phyloP scores from a whole-genome alignment of 768 basidiomycete species.

The Tricholoma hemisulphureum region DNA sequence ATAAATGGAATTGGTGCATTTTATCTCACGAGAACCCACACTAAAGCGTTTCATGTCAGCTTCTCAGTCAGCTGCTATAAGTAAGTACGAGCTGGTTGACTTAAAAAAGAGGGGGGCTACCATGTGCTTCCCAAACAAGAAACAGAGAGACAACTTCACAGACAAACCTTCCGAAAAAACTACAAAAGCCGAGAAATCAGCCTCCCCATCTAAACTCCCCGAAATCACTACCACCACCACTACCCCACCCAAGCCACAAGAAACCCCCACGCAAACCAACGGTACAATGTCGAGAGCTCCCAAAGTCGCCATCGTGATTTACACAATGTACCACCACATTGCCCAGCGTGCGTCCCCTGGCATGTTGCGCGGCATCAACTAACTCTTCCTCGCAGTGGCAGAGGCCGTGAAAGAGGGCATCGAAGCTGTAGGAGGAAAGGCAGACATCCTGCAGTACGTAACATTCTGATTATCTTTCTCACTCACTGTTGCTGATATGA shows the following conservation, averaged over 20 bases:
- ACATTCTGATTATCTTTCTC: background rate
- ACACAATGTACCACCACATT: conserved; percentile 75
- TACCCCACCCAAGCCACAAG: conserved; percentile 9
- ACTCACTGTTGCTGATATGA: background rate
- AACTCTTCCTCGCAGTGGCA: conserved; percentile 49
- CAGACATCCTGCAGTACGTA: conserved; percentile 55
- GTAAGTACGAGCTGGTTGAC: background rate
- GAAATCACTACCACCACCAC: conserved; percentile 6
- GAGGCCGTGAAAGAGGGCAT: conserved; percentile 51
- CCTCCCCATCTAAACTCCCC: conserved; percentile 17
- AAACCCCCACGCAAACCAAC: conserved; percentile 14
- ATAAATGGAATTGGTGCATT: conserved; percentile 2
- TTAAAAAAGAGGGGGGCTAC: background rate
- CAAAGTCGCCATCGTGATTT: conserved; percentile 68
- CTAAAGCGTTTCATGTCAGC: background rate
- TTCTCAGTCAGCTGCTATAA: background rate
- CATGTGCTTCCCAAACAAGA: conserved; percentile 36
- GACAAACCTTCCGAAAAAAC: conserved; percentile 21
- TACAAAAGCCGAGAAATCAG: conserved; percentile 27
- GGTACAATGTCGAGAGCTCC: conserved; percentile 43
- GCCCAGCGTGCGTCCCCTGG: conserved; percentile 52
- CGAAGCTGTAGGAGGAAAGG: conserved; percentile 46
- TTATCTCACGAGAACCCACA: conserved; percentile 24
- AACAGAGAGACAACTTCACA: conserved; percentile 30
- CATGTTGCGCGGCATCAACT: background rate